Conservation (phyloP, 805 yeast species). For the Diddensiella caesifluorescens region DNA sequence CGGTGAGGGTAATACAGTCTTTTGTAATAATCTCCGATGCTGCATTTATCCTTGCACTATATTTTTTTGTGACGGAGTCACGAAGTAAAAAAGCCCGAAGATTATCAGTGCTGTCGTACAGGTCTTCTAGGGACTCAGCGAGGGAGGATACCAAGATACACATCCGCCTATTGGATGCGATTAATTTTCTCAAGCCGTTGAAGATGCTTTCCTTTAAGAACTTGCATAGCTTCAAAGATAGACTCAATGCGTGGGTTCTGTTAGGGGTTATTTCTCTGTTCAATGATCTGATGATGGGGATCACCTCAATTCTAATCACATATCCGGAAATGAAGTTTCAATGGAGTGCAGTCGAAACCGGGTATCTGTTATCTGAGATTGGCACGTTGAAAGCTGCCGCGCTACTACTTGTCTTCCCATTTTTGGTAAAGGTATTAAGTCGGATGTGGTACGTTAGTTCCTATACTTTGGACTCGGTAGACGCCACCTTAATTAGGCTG, state of each 20-base stretch:
- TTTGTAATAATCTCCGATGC: slow-evolving; percentile 6
- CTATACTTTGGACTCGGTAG: slow-evolving; percentile 7
- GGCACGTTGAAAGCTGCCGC: slow-evolving; percentile 24
- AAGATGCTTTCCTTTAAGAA: slow-evolving; percentile 17
- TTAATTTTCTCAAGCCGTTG: slow-evolving; percentile 26
- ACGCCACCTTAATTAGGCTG: slow-evolving; percentile 6
- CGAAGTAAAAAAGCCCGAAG: slow-evolving; percentile 21
- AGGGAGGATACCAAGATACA: slow-evolving; percentile 11
- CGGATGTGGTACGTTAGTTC: slow-evolving; percentile 6
- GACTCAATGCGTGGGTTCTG: slow-evolving; percentile 19
- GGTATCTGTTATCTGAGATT: slow-evolving; percentile 27
- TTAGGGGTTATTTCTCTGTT: slow-evolving; percentile 12
- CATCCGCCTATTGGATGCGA: slow-evolving; percentile 7
- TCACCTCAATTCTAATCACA: slow-evolving; percentile 22
- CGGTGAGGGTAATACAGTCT: slow-evolving; percentile 9
- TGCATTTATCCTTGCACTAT: slow-evolving; percentile 4
- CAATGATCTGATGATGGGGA: slow-evolving; percentile 15
- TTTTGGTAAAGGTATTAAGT: slow-evolving; percentile 16
- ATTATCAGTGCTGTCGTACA: slow-evolving; percentile 15
- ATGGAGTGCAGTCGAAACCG: slow-evolving; percentile 32
- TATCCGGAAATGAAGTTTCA: slow-evolving; percentile 27
- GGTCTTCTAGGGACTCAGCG: neutral
- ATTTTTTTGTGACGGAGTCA: slow-evolving; percentile 17
- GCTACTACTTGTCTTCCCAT: slow-evolving; percentile 24
- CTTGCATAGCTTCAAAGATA: slow-evolving; percentile 8